A percentile compares a stretch with the other conserved stretches of the same genome.
Conservation (phyloP, 73 alveolate genomes). For the Stentor roeselii region DNA sequence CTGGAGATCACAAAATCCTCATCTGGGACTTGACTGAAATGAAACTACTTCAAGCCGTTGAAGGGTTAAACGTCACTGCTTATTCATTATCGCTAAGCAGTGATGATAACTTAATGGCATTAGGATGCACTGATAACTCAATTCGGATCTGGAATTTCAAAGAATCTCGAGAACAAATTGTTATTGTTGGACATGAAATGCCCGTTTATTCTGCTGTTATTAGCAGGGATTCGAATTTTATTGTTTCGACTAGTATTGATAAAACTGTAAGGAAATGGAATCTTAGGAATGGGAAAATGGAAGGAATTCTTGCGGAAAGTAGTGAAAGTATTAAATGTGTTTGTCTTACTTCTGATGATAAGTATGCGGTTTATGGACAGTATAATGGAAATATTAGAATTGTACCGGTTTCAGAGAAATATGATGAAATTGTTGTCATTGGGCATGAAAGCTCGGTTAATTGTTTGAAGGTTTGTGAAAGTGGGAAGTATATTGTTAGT, state of each 20-base stretch:
- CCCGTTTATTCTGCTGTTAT: background rate
- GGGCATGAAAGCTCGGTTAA: background rate
- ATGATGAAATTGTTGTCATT: background rate
- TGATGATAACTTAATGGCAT: background rate
- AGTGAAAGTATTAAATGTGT: background rate
- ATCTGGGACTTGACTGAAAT: background rate
- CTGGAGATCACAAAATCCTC: background rate
- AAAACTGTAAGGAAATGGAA: constrained; percentile 2
- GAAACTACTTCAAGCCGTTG: background rate
- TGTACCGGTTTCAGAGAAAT: background rate
- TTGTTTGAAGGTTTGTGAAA: background rate
- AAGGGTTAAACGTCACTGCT: background rate
- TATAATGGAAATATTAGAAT: background rate
- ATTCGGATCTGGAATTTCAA: background rate
- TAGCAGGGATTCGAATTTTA: background rate
- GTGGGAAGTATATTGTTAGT: background rate
- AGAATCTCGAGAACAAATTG: background rate
- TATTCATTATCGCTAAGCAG: background rate
- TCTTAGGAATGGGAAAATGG: background rate
- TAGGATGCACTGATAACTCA: background rate
- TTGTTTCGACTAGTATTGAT: background rate
- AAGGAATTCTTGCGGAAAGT: constrained; percentile 9
- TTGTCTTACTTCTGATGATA: background rate
- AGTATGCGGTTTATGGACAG: constrained; percentile 9
- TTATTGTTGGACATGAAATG: background rate